Conservation (phyloP, 2,329 filamentous ascomycete species). For the Aspergillus japonicus region DNA sequence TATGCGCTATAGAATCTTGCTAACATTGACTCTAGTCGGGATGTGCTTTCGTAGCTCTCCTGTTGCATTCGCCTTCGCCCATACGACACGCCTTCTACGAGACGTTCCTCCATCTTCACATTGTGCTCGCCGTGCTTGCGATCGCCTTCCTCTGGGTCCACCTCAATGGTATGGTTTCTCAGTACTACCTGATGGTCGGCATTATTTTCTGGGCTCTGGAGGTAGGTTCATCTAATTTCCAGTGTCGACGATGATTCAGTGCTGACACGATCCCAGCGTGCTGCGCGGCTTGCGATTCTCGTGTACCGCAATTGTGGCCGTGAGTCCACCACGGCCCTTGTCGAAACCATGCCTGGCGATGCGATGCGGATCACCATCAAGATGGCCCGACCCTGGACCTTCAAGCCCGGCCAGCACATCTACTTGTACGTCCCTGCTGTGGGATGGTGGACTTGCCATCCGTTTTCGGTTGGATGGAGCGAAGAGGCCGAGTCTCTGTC, state of each 20-base stretch:
- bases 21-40: constrained; percentile 30
- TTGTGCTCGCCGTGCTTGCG: constrained; percentile 66
- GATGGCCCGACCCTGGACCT: constrained; percentile 64
- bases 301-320: constrained; percentile 62
- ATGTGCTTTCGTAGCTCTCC: constrained; percentile 63
- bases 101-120: constrained; percentile 86
- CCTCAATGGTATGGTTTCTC: constrained; percentile 66
- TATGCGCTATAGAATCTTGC: background rate
- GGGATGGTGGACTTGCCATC: constrained; percentile 70
- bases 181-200: constrained; percentile 71
- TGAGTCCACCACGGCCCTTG: constrained; percentile 62
- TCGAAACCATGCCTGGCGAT: constrained; percentile 69
- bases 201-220: constrained; percentile 77
- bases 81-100: constrained; percentile 95
- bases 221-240: constrained; percentile 21
- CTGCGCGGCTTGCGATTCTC: constrained; percentile 62
- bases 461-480: constrained; percentile 76
- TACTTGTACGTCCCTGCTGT: constrained; percentile 70
- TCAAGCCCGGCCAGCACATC: constrained; percentile 70
- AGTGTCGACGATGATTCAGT: background rate
- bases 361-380: constrained; percentile 68
- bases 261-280: constrained; percentile 40
- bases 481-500: constrained; percentile 53
- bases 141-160: constrained; percentile 78
- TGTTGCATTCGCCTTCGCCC: constrained; percentile 71